Conservation (phyloP, 345 rosid genomes). For the Linum tenue region DNA sequence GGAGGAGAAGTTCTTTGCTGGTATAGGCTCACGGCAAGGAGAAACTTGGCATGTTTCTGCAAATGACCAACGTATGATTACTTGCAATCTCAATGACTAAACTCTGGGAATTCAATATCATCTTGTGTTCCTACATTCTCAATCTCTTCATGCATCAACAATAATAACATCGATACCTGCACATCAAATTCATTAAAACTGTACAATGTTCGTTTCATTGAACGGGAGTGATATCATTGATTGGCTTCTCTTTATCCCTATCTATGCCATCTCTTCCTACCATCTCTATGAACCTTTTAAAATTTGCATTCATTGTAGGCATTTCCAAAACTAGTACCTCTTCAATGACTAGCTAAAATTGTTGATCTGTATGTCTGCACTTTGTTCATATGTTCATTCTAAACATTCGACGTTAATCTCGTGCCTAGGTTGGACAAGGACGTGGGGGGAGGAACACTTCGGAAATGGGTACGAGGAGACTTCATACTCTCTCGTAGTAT, state of each 20-base stretch:
- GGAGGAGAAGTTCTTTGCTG: conserved; percentile 95
- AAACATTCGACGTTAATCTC: conserved; percentile 1
- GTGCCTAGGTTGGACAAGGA: conserved; percentile 84
- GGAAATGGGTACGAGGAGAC: conserved; percentile 88
- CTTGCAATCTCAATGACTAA: background rate
- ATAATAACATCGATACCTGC: background rate
- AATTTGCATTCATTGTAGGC: background rate
- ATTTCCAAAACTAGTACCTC: no score
- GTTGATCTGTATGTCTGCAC: background rate
- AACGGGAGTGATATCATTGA: background rate
- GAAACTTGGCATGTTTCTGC: conserved; percentile 99
- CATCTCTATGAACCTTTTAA: background rate
- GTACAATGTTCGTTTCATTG: no score
- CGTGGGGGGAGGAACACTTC: conserved; percentile 98
- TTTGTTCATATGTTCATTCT: background rate
- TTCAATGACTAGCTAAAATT: background rate
- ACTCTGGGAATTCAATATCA: no score
- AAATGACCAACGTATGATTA: conserved; percentile 55
- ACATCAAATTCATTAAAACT: no score
- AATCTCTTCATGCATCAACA: background rate
- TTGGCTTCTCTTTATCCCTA: background rate
- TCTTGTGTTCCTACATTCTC: no score
- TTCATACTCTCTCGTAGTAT: conserved; percentile 2
- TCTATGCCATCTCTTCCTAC: background rate
- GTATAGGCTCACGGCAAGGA: conserved; percentile 96